These are phyloP conservation scores for Myxozyma nipponensis DNA, from an alignment of 805 yeast species.

Conservation along the genomic window DNA sequence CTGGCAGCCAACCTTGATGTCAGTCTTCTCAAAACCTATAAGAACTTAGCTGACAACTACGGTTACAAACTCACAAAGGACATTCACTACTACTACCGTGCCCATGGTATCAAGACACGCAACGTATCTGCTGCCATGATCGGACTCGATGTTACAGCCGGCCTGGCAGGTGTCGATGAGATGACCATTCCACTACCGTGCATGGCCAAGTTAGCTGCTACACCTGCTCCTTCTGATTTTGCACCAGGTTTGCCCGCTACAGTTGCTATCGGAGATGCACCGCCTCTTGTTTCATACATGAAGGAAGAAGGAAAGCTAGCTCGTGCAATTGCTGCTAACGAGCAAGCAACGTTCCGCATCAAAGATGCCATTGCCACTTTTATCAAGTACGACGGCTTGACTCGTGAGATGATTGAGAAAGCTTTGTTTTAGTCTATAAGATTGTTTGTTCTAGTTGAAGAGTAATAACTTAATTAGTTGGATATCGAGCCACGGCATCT, in stretches of 20 bases:
- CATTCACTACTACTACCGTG: constrained; percentile 39
- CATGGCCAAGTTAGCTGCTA: constrained; percentile 32
- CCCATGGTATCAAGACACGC: constrained; percentile 35
- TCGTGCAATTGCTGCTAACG: constrained; percentile 13
- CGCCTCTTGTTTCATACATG: constrained; percentile 14
- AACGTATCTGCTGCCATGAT: constrained; percentile 39
- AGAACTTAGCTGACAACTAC: constrained; percentile 33
- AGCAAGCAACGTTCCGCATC: constrained; percentile 14
- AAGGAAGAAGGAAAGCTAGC: constrained; percentile 20
- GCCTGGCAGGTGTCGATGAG: constrained; percentile 39
- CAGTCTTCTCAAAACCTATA: constrained; percentile 27
- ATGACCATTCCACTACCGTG: constrained; percentile 38
- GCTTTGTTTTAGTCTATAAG: constrained; percentile 2
- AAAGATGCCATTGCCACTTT: constrained; percentile 26
- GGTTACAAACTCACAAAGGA: constrained; percentile 35
- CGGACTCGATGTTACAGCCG: constrained; percentile 34
- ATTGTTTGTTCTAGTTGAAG: no score
- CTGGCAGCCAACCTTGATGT: constrained; percentile 34
- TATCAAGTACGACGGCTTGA: constrained; percentile 17
- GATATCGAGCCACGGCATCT: no score
- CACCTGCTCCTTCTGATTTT: constrained; percentile 32
- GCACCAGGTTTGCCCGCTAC: constrained; percentile 16
- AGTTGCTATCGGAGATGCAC: constrained; percentile 15
- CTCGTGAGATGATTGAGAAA: constrained; percentile 13
- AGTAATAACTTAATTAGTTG: no score